Evolutionary conservation across 2,329 filamentous ascomycete genomes (phyloP).

Genomic region (Pyrenophora seminiperda): DNA sequence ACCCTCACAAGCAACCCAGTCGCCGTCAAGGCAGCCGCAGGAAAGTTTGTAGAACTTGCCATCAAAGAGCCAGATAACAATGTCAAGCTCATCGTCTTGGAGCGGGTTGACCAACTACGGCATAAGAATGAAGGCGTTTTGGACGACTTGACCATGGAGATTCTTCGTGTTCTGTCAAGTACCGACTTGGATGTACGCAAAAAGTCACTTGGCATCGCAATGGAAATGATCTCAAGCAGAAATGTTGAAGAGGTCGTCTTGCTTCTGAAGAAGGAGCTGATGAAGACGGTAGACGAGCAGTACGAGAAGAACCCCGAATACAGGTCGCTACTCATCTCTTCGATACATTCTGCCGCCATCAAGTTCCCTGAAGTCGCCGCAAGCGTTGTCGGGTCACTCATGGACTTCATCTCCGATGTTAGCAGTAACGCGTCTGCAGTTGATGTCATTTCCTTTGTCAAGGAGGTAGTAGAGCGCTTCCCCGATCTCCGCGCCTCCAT

Average conservation of each 20-base stretch:
- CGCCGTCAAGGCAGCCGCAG: conserved; percentile 92
- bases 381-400: conserved; percentile 92
- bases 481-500: conserved; percentile 86
- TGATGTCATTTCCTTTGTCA: conserved; percentile 97
- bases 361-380: conserved; percentile 98
- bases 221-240: conserved; percentile 98
- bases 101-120: conserved; percentile 86
- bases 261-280: conserved; percentile 93
- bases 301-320: conserved; percentile 75
- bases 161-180: conserved; percentile 90
- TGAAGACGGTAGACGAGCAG: conserved; percentile 97
- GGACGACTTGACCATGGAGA: conserved; percentile 96
- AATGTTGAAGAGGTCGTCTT: conserved; percentile 98
- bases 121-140: conserved; percentile 88
- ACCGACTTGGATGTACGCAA: conserved; percentile 94
- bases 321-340: conserved; percentile 90
- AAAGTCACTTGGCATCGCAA: conserved; percentile 85
- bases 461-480: conserved; percentile 98
- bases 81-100: conserved; percentile 96
- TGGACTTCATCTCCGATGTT: conserved; percentile 99
- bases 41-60: conserved; percentile 94
- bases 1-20: conserved; percentile 95
- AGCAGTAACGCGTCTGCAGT: conserved; percentile 97
- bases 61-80: conserved; percentile 99
- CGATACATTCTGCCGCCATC: conserved; percentile 97